Evolutionary conservation across 345 rosid genomes (phyloP), one percentile per base, ranked within the genome.

Genomic region (Corchorus capsularis): DNA sequence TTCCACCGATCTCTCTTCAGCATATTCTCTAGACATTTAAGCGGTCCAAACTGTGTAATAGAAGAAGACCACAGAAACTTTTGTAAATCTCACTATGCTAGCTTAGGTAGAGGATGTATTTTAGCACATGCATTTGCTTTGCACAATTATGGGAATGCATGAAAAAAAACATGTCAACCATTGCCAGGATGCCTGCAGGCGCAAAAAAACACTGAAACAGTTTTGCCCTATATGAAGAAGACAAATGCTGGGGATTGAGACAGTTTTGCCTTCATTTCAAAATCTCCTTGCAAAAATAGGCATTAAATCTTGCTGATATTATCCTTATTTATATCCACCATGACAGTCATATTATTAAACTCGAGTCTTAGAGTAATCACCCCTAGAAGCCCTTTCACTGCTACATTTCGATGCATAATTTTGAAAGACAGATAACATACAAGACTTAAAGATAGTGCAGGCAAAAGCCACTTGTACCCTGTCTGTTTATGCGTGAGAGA

Each of bases 401-500:
- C 60, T 16, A 63, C 10, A 34, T 32, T 39, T 74, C 45, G 10
- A 34, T 46, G 59, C 34, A 3, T 13, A 6, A 49, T 49, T 74
- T 17, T 17, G 8, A 50, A 63, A 63, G 62, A 20, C 19, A 13
- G 6, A 27, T 27, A 27, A 27, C 27, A 27, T 27, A 27, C 27
- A 27, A 27, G 27, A 27, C 27, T 27, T 27, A 27, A 27, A 27
- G 27, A 27, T 27, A 27, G 32, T 34, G 61, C 72, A 55, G 46
- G 45, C 39, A 60, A 19, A 73, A 43, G 20, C 55, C 22, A 41
- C 41, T 39, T n/a, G n/a, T n/a, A n/a, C n/a, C n/a, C n/a, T n/a
- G n/a, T n/a, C n/a, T 39, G 41, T 39, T 2, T 19, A n/a, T 13
- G 14, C 39, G n/a, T 10, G 80, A 63, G 77, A 80, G 75, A 77